These are phyloP conservation scores for Ophiocytium majus DNA, from an alignment of 352 stramenopile species.

Conservation along the genomic window DNA sequence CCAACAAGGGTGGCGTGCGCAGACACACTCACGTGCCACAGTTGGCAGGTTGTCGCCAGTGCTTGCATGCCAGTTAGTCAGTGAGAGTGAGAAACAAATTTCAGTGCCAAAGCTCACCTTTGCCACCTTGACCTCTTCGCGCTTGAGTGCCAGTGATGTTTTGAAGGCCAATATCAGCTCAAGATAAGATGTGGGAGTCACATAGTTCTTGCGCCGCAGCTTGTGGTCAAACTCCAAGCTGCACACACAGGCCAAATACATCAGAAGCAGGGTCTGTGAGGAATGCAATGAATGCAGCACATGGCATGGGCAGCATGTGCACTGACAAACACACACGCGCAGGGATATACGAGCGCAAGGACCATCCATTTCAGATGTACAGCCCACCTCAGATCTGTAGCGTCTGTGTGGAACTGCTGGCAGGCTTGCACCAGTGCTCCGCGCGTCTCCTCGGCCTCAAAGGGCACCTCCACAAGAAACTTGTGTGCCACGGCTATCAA, in stretches of 20 bases:
- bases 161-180: slow-evolving; percentile 91
- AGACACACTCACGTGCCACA: no score
- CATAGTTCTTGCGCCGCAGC: slow-evolving; percentile 84
- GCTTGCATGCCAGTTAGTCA: no score
- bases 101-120: slow-evolving; percentile 25
- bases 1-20: no score
- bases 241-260: background rate
- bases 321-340: no score
- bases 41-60: no score
- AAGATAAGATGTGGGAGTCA: slow-evolving; percentile 90
- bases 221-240: slow-evolving; percentile 72
- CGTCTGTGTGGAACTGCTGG: slow-evolving; percentile 84
- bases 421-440: slow-evolving; percentile 81
- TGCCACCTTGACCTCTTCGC: slow-evolving; percentile 73
- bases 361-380: background rate
- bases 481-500: slow-evolving; percentile 85
- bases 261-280: background rate
- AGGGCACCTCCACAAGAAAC: slow-evolving; percentile 81
- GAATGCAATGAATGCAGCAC: background rate
- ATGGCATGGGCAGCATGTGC: no score
- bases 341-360: background rate
- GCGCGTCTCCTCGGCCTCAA: slow-evolving; percentile 69
- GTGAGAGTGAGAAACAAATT: no score
- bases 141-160: slow-evolving; percentile 72
- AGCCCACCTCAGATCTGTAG: slow-evolving; percentile 58